Percentiles rank a stretch among this genome's conserved stretches.
These are phyloP conservation scores for Coemansia sp. DNA, from an alignment of 192 early-diverging fungal species.

Conservation along the genomic window DNA sequence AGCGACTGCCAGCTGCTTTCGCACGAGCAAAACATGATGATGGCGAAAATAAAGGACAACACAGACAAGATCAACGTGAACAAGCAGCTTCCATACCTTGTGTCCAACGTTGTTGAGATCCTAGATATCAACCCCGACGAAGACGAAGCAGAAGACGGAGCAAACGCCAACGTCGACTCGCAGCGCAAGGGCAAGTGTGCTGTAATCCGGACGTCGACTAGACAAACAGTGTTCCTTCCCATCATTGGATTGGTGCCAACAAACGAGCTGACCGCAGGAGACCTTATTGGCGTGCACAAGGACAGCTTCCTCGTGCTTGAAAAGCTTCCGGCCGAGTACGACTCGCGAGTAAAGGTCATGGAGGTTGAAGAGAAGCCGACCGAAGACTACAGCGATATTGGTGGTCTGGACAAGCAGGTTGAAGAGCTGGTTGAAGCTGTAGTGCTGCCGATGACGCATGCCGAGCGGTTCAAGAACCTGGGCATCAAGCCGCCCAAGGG, in stretches of 20 bases:
- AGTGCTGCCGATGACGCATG: slow-evolving; percentile 84
- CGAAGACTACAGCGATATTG: slow-evolving; percentile 94
- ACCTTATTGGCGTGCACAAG: slow-evolving; percentile 97
- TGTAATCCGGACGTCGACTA: slow-evolving; percentile 91
- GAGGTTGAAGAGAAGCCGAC: slow-evolving; percentile 99
- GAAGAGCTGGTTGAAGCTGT: slow-evolving; percentile 85
- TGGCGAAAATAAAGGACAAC: slow-evolving; percentile 95
- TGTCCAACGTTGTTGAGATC: slow-evolving; percentile 94
- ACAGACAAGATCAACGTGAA: slow-evolving; percentile 98
- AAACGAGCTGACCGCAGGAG: slow-evolving; percentile 85
- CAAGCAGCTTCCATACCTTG: slow-evolving; percentile 95
- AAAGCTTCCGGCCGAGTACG: slow-evolving; percentile 96
- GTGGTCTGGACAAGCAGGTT: slow-evolving; percentile 87
- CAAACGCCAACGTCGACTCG: slow-evolving; percentile 89
- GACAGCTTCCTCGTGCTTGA: slow-evolving; percentile 96
- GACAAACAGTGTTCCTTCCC: slow-evolving; percentile 96
- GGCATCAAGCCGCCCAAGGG: slow-evolving; percentile 88
- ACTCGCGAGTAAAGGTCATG: slow-evolving; percentile 98
- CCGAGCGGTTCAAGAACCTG: slow-evolving; percentile 79
- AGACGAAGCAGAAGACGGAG: slow-evolving; percentile 92
- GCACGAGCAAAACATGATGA: slow-evolving; percentile 86
- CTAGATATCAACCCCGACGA: slow-evolving; percentile 89
- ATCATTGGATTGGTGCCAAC: slow-evolving; percentile 95
- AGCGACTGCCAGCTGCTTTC: slow-evolving; percentile 84
- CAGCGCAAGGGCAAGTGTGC: slow-evolving; percentile 95